These are phyloP conservation scores for Blastomyces parvus DNA, from an alignment of 2,329 filamentous ascomycete species.

Conservation along the genomic window DNA sequence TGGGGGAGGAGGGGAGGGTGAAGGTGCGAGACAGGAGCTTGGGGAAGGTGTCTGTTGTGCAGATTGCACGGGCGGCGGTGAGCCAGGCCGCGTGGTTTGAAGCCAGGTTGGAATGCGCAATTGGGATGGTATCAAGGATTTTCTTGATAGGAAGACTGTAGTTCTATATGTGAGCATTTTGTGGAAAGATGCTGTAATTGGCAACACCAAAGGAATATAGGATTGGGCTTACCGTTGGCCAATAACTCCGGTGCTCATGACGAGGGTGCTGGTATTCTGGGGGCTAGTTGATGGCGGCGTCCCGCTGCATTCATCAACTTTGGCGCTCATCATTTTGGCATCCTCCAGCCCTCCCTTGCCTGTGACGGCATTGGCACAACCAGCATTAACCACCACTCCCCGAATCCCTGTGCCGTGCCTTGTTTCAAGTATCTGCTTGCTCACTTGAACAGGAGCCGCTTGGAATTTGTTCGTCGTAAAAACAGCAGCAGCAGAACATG, in stretches of 20 bases:
- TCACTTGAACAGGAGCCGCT: slow-evolving; percentile 86
- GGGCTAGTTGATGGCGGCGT: slow-evolving; percentile 24
- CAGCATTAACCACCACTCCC: slow-evolving; percentile 85
- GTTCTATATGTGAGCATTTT: slow-evolving; percentile 8
- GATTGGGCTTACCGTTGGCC: slow-evolving; percentile 59
- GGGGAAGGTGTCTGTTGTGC: slow-evolving; percentile 96
- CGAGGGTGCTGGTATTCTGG: slow-evolving; percentile 57
- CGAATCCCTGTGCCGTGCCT: slow-evolving; percentile 61
- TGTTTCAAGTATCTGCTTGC: slow-evolving; percentile 58
- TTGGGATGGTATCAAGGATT: slow-evolving; percentile 73
- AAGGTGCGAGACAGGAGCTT: slow-evolving; percentile 85
- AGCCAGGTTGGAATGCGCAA: slow-evolving; percentile 61
- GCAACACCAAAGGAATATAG: background rate
- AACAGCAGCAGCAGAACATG: slow-evolving; percentile 80
- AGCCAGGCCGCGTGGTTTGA: slow-evolving; percentile 79
- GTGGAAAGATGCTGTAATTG: slow-evolving; percentile 4
- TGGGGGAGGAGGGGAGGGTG: slow-evolving; percentile 68
- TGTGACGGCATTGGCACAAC: slow-evolving; percentile 94
- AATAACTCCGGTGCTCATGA: slow-evolving; percentile 98
- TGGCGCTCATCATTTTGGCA: slow-evolving; percentile 70
- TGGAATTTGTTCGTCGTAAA: slow-evolving; percentile 99
- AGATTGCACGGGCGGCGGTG: slow-evolving; percentile 77
- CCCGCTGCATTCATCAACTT: slow-evolving; percentile 60
- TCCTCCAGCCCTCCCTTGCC: slow-evolving; percentile 83
- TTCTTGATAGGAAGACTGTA: slow-evolving; percentile 75